phyloP scores from a whole-genome alignment of 129 eudicot genomes.

The Rutidosis leptorrhynchoides region DNA sequence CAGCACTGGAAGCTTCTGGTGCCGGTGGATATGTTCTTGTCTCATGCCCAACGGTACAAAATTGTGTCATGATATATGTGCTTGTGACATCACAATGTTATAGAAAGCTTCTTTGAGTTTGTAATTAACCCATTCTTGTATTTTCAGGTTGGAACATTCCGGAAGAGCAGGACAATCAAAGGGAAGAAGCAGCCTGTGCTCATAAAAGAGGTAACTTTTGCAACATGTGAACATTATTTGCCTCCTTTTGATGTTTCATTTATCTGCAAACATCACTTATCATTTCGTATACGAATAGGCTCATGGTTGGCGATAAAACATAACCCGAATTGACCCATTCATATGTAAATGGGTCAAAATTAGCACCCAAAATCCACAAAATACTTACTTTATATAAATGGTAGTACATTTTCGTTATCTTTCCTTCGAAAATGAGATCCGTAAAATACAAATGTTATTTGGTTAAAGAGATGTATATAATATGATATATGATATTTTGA shows the following conservation, averaged over 20 bases:
- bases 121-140: not conserved
- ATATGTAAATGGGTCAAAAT: not conserved
- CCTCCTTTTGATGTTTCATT: not conserved
- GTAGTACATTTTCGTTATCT: not conserved
- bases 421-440: not conserved
- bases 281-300: not conserved
- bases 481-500: too few species aligned
- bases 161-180: too few species aligned
- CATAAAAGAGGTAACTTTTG: conserved; percentile 58
- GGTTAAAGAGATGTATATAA: not conserved
- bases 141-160: conserved; percentile 82
- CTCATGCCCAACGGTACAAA: conserved; percentile 63
- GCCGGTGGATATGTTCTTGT: conserved; percentile 69
- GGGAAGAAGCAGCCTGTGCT: conserved; percentile 64
- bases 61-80: not conserved
- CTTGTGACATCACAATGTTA: not conserved
- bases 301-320: not conserved
- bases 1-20: conserved; percentile 97
- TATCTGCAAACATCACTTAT: not conserved
- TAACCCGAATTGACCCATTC: not conserved
- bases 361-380: not conserved
- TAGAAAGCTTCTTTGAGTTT: not conserved
- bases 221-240: not conserved
- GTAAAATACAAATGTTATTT: too few species aligned
- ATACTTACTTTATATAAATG: not conserved